Percentiles rank a stretch among this genome's conserved stretches.
phyloP scores from a whole-genome alignment of 768 basidiomycete species.

The Pisolithus marmoratus region DNA sequence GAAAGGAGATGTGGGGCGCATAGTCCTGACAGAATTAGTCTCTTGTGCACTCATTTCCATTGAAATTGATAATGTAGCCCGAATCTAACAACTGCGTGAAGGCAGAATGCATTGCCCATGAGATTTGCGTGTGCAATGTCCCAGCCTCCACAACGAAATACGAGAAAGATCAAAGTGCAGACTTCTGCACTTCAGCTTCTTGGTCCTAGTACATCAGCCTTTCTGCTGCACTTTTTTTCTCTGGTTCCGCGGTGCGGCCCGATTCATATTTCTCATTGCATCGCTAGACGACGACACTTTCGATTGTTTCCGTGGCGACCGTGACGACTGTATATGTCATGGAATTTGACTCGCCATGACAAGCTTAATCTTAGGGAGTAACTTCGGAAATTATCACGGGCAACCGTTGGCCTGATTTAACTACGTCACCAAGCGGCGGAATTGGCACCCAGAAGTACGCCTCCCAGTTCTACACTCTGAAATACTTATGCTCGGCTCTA shows the following conservation, averaged over 20 bases:
- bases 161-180: too few relatives aligned
- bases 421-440: constrained; percentile 39
- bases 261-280: not conserved
- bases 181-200: too few relatives aligned
- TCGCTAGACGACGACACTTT: constrained; percentile 19
- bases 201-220: too few relatives aligned
- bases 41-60: not conserved
- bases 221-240: too few relatives aligned
- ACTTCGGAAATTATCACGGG: constrained; percentile 51
- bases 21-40: not conserved
- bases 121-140: not conserved
- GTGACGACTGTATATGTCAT: constrained; percentile 59
- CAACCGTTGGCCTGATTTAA: constrained; percentile 60
- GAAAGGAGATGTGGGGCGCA: too few relatives aligned
- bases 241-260: not conserved
- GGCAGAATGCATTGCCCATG: not conserved
- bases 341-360: not conserved
- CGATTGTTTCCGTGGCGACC: constrained; percentile 21
- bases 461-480: not conserved
- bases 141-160: not conserved
- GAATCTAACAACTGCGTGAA: not conserved
- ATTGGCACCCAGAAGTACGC: constrained; percentile 59
- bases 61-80: not conserved
- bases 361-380: constrained; percentile 31
- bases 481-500: not conserved